Evolutionary conservation across 768 basidiomycete genomes (phyloP), one percentile per base, ranked within the genome.

Genomic region (Clitopilus hobsonii): DNA sequence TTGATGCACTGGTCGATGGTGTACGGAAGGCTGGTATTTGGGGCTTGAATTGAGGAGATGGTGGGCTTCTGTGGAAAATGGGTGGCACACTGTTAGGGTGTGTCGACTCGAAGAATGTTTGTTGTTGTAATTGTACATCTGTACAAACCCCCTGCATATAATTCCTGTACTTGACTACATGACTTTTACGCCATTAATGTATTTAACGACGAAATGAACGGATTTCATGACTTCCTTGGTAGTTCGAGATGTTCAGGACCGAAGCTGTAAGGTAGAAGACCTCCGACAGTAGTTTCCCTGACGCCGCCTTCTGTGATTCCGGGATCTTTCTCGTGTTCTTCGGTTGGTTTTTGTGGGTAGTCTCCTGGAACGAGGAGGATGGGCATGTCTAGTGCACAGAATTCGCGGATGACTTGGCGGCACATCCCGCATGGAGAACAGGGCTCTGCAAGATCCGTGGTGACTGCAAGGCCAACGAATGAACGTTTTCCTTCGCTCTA

Each of bases 391-490:
- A 82, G 78, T 5, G 80, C 68, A 62, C 90, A 94, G 62, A 96
- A 95, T 63, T 96, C 94, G 55, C 90, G 84, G 49, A 93, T 79
- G 50, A 97, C 81, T 67, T 98, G 95, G 6, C 96, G 87, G 62
- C 95, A 99, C 48, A 95, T 85, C 1, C 96, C 96, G 67, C 97
- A 98, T 0, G 96, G 96, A 1, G 94, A 88, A 48, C 89, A 73
- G 0, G 85, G 66, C 0, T 75, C 65, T 0, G 78, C 62, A 2
- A 95, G 84, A 59, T 96, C 88, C 93, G 84, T 84, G 11, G 83
- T 81, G n/a, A 96, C 82, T 0, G 92, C 94, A 1, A 97, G 75
- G 0, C 81, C 94, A 7, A 80, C 65, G 67, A 95, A 95, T 0
- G 79, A 72, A 22, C 73, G 78, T 22, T 69, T 83, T 2, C 92